These are phyloP conservation scores for Dorcoceras hygrometricum DNA, from an alignment of 257 asterid species.

Conservation along the genomic window DNA sequence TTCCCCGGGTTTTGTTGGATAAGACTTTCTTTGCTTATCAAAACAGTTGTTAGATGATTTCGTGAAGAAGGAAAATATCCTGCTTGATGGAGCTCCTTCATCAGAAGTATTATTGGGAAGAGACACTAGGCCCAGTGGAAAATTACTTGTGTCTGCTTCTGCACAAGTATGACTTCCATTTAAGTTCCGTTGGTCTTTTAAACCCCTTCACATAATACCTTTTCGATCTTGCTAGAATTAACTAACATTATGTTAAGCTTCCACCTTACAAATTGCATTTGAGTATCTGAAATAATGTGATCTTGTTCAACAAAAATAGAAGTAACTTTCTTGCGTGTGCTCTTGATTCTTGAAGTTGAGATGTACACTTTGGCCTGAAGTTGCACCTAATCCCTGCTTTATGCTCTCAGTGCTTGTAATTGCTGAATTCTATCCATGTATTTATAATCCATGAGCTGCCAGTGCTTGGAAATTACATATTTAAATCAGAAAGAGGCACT, in stretches of 20 bases:
- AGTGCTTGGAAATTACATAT: background rate
- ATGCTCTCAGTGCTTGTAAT: conserved; percentile 12
- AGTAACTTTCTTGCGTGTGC: conserved; percentile 3
- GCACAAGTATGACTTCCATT: conserved; percentile 48
- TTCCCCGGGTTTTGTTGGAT: conserved; percentile 11
- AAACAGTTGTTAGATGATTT: conserved; percentile 71
- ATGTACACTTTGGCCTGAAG: background rate
- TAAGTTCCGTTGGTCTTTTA: conserved; percentile 10
- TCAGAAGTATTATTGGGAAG: conserved; percentile 70
- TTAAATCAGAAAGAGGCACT: background rate
- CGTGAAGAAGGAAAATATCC: conserved; percentile 52
- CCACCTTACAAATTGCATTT: conserved; percentile 19
- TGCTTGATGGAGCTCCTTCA: conserved; percentile 45
- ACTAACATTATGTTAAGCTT: background rate
- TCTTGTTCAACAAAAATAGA: conserved; percentile 4
- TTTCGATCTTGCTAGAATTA: background rate
- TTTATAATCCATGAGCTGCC: conserved; percentile 5
- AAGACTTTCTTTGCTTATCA: conserved; percentile 20
- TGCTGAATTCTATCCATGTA: conserved; percentile 1
- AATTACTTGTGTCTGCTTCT: conserved; percentile 68
- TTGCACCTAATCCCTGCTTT: conserved; percentile 4
- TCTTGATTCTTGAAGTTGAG: conserved; percentile 13
- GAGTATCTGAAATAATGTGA: conserved; percentile 9
- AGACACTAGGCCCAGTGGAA: conserved; percentile 95
- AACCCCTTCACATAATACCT: background rate